These are phyloP conservation scores for Ophiobolus disseminans DNA, from an alignment of 2,329 filamentous ascomycete genomes.

Conservation along the genomic window DNA sequence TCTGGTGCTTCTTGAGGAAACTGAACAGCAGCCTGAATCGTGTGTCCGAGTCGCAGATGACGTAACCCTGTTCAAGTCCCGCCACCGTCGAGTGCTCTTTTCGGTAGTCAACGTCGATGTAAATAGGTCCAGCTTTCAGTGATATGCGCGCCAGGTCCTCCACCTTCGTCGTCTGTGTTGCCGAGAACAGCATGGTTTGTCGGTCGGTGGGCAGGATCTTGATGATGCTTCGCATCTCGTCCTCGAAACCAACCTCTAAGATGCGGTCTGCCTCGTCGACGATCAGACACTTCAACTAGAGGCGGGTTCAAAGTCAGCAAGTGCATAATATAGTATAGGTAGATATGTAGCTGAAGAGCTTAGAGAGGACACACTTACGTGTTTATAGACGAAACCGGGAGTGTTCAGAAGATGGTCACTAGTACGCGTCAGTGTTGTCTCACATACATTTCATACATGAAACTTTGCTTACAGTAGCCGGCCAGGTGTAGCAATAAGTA, in stretches of 20 bases:
- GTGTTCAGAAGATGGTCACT: constrained; percentile 97
- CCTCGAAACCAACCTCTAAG: constrained; percentile 96
- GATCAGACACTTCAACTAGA: constrained; percentile 85
- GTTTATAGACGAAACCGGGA: constrained; percentile 87
- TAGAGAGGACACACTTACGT: no score
- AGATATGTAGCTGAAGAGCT: no score
- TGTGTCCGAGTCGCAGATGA: constrained; percentile 91
- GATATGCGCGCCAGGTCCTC: constrained; percentile 96
- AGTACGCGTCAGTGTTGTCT: no score
- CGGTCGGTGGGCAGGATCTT: constrained; percentile 87
- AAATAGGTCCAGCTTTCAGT: constrained; percentile 85
- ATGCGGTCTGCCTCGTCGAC: constrained; percentile 98
- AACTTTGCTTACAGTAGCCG: no score
- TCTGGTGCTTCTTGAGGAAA: constrained; percentile 88
- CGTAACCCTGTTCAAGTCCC: constrained; percentile 93
- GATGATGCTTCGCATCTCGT: constrained; percentile 96
- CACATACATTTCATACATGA: no score
- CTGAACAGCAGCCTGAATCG: constrained; percentile 93
- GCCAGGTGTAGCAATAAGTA: constrained; percentile 92
- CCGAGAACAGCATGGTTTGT: constrained; percentile 98
- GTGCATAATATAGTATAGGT: no score
- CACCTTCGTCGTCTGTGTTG: constrained; percentile 97
- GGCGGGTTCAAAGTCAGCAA: no score
- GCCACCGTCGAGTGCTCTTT: constrained; percentile 92
- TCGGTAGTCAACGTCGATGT: constrained; percentile 94